Evolutionary conservation across 495 filamentous ascomycete species (phyloP).

Genomic region (Lasiosphaeria ovina): DNA sequence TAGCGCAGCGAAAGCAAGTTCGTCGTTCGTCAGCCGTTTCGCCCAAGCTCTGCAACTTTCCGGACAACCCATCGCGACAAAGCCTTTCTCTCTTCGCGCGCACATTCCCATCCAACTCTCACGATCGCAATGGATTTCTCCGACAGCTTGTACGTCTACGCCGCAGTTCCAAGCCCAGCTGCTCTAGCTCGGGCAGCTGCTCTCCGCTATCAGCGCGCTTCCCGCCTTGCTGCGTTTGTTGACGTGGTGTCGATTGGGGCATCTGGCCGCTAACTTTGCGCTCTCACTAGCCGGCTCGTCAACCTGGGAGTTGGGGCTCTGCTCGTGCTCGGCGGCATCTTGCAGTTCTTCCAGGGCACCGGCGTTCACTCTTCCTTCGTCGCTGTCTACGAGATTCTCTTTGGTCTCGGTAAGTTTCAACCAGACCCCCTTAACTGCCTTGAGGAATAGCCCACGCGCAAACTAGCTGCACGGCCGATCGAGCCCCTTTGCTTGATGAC

Average conservation of each 20-base stretch:
- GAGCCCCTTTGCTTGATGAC: background rate
- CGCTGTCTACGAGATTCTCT: constrained; percentile 82
- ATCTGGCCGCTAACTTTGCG: constrained; percentile 1
- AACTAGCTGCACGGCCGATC: background rate
- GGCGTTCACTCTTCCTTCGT: constrained; percentile 62
- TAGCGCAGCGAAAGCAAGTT: too few species aligned
- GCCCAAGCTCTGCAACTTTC: background rate
- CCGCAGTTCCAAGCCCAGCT: background rate
- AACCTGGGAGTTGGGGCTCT: constrained; percentile 86
- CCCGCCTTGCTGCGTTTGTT: background rate
- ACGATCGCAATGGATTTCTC: constrained; percentile 29
- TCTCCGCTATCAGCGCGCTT: background rate
- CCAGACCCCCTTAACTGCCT: too few species aligned
- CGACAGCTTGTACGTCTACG: constrained; percentile 26
- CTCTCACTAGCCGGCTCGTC: constrained; percentile 70
- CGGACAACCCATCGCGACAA: background rate
- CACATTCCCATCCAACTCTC: constrained; percentile 1
- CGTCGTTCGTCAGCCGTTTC: background rate
- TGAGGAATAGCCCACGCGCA: too few species aligned
- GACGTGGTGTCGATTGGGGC: background rate
- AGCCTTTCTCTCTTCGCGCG: background rate
- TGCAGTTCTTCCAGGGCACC: constrained; percentile 68
- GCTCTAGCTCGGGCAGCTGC: background rate
- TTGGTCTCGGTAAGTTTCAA: constrained; percentile 75
- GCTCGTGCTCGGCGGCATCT: constrained; percentile 87